Conservation (phyloP, 306 rosid genomes). For the Quercus parvula region DNA sequence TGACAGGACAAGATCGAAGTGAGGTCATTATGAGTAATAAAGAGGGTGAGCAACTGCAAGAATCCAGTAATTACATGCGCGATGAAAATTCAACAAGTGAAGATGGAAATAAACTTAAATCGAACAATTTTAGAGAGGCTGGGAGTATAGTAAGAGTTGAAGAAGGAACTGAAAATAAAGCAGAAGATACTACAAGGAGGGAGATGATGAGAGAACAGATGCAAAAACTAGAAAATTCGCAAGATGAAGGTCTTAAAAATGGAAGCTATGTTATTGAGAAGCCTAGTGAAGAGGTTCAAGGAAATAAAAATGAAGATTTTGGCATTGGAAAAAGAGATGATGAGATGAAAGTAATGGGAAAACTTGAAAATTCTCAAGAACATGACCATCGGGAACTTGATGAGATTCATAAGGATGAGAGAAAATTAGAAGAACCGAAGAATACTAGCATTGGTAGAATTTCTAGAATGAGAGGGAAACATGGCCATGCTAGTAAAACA, state of each 20-base stretch:
- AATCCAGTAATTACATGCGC: not conserved
- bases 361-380: constrained; percentile 18
- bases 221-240: constrained; percentile 13
- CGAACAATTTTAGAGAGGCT: constrained; percentile 3
- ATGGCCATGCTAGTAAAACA: constrained; percentile 21
- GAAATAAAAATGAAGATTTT: constrained; percentile 14
- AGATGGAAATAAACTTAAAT: constrained; percentile 22
- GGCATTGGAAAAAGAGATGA: not conserved
- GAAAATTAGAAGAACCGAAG: constrained; percentile 11
- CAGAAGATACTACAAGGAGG: not conserved
- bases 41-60: constrained; percentile 14
- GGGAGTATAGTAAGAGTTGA: constrained; percentile 17
- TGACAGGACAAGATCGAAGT: constrained; percentile 8
- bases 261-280: not conserved
- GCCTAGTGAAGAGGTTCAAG: not conserved
- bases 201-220: constrained; percentile 8
- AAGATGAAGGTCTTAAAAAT: not conserved
- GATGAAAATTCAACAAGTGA: constrained; percentile 18
- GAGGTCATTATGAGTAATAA: constrained; percentile 4
- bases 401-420: constrained; percentile 10
- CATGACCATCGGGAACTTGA: constrained; percentile 9
- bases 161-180: constrained; percentile 11
- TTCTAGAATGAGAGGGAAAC: constrained; percentile 28
- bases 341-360: constrained; percentile 3
- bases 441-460: not conserved